Percentiles rank a stretch among this genome's conserved stretches.
phyloP scores from a whole-genome alignment of 2,329 filamentous ascomycete genomes.

The Neonectria ditissima region DNA sequence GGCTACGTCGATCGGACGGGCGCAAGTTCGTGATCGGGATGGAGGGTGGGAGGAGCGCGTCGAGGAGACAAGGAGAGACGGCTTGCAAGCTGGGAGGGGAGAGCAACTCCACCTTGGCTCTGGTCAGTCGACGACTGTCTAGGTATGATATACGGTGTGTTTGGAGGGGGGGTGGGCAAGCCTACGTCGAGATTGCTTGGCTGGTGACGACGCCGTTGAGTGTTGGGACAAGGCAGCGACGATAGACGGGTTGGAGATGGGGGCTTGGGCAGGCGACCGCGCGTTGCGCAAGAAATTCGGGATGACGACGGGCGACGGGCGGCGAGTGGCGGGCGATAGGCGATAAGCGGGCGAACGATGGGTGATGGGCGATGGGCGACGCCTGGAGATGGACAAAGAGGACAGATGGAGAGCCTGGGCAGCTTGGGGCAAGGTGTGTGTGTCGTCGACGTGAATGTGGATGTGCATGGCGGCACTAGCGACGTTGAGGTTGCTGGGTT shows the following conservation, averaged over 20 bases:
- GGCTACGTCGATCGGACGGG: conserved; percentile 42
- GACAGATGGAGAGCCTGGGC: conserved; percentile 41
- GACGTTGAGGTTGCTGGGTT: conserved; percentile 37
- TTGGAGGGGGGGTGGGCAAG: conserved; percentile 21
- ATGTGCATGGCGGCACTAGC: conserved; percentile 43
- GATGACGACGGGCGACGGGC: conserved; percentile 23
- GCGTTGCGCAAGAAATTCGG: conserved; percentile 47
- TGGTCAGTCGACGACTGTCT: conserved; percentile 40
- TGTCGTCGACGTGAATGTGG: conserved; percentile 46
- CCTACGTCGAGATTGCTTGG: conserved; percentile 19
- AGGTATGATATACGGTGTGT: conserved; percentile 37
- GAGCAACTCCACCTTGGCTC: conserved; percentile 22
- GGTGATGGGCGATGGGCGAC: conserved; percentile 22
- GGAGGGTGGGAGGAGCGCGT: conserved; percentile 40
- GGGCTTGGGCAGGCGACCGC: conserved; percentile 45
- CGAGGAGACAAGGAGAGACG: conserved; percentile 9
- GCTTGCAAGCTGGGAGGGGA: conserved; percentile 11
- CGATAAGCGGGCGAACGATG: conserved; percentile 26
- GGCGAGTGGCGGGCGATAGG: conserved; percentile 27
- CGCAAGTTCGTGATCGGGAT: conserved; percentile 36
- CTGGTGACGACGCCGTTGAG: conserved; percentile 34
- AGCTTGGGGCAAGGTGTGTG: conserved; percentile 41
- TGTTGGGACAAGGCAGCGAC: conserved; percentile 33
- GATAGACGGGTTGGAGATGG: conserved; percentile 31
- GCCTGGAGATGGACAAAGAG: conserved; percentile 23